Percentiles rank a stretch among this genome's conserved stretches.
Conservation (phyloP, 2,329 filamentous ascomycete species). For the Biscogniauxia sp. region DNA sequence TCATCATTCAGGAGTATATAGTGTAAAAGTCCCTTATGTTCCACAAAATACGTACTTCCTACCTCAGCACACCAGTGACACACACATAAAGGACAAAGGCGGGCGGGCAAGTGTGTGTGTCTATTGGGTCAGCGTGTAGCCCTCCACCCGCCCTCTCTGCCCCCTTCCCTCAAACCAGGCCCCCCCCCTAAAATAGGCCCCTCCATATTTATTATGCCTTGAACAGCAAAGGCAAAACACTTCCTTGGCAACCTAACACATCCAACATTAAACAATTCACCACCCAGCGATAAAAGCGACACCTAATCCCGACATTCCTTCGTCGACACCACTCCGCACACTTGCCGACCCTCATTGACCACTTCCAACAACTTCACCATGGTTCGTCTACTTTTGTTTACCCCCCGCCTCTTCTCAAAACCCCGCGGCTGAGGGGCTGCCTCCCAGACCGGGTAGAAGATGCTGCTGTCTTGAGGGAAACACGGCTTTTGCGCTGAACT, state of each 20-base stretch:
- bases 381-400: constrained; percentile 14
- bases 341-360: constrained; percentile 1
- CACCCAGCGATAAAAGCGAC: background rate
- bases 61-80: no score
- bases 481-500: constrained; percentile 19
- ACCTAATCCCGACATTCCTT: background rate
- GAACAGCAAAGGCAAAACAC: constrained; percentile 3
- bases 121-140: background rate
- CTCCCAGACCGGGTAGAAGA: constrained; percentile 15
- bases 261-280: background rate
- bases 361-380: constrained; percentile 12
- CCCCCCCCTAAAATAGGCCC: constrained; percentile 12
- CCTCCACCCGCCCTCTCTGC: background rate
- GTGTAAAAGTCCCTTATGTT: no score
- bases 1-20: no score
- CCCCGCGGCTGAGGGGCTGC: constrained; percentile 25
- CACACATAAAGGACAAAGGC: no score
- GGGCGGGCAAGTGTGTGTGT: no score
- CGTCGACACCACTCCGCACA: background rate
- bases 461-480: constrained; percentile 5
- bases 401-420: constrained; percentile 17
- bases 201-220: constrained; percentile 8
- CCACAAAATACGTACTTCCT: no score
- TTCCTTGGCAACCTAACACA: constrained; percentile 16
- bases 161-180: background rate